Evolutionary conservation across 352 stramenopile species (phyloP).

Genomic region (Globisporangium viniferum): DNA sequence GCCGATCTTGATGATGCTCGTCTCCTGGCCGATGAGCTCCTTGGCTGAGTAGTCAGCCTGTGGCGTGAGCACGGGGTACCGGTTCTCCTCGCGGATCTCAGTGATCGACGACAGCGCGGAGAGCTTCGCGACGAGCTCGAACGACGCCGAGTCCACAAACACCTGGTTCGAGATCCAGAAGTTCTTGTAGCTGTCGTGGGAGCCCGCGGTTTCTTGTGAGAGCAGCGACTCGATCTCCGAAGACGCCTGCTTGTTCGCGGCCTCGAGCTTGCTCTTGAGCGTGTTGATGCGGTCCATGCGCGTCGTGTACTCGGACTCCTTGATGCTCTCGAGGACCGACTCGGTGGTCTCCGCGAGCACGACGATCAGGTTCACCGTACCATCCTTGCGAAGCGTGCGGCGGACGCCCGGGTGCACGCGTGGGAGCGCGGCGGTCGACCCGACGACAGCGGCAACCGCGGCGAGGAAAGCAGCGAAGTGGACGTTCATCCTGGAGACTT

Average conservation of each 20-base stretch:
- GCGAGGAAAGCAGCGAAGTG: background rate
- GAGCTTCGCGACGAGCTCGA: too few relatives aligned
- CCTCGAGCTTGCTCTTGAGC: background rate
- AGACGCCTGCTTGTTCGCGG: background rate
- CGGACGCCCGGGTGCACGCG: background rate
- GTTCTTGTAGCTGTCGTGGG: background rate
- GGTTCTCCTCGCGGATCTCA: too few relatives aligned
- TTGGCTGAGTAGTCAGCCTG: too few relatives aligned
- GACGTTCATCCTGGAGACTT: background rate
- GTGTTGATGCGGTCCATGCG: too few relatives aligned
- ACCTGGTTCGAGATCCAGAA: background rate
- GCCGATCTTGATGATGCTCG: too few relatives aligned
- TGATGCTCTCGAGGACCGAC: background rate
- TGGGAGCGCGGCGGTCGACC: background rate
- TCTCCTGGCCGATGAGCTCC: too few relatives aligned
- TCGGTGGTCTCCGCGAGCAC: background rate
- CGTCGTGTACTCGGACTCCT: background rate
- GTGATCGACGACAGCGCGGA: too few relatives aligned
- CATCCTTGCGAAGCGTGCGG: background rate
- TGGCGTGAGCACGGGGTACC: too few relatives aligned
- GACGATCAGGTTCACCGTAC: background rate
- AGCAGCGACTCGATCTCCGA: background rate
- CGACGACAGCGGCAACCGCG: too few relatives aligned
- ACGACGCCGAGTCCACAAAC: too few relatives aligned
- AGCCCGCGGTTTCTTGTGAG: background rate